Evolutionary conservation across 768 basidiomycete genomes (phyloP), one percentile per base, ranked within the genome.

Genomic region (Suillus placidus): DNA sequence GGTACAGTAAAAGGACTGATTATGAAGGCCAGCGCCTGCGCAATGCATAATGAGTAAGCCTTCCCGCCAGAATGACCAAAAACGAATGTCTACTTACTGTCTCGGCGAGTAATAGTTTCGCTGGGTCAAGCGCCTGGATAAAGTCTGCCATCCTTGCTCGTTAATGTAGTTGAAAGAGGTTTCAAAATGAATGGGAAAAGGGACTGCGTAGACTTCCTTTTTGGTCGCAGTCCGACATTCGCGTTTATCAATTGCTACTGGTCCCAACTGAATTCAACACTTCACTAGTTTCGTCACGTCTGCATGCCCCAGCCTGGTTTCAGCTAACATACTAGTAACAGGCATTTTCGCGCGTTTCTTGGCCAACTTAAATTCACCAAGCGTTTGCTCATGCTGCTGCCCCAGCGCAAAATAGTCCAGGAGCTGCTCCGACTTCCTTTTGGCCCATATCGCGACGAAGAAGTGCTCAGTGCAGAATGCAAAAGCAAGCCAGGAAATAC

Each of bases 41-140:
- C 62, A 62, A 51, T 32, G 58, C 26, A 2, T 32, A 10, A 61
- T 47, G 42, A 18, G 34, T 47, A 23, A 62, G 64, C 26, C 64
- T 60, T 47, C 16, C 2, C 16, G 12, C 7, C 4, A 12, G 54
- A 20, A 40, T 23, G 23, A 56, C 38, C 40, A 30, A 52, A 18
- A 6, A 35, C 12, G 14, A 38, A 14, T 35, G 35, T 20, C 38
- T 6, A 77, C 84, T 57, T 71, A 93, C 92, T 30, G 90, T 85
- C 64, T 86, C 86, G 26, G 76, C 82, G 13, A 91, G 76, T 10
- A 90, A 82, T 35, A 93, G 84, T 71, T 89, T 91, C 6, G 85
- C 84, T 23, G 91, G 85, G 71, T 94, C 92, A 65, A 94, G 84
- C 32, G 81, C 80, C 71, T 90, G 90, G 8, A 89, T 67, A 67